Evolutionary conservation across 2,329 filamentous ascomycete genomes (phyloP).

Genomic region (Fusarium abutilonis): DNA sequence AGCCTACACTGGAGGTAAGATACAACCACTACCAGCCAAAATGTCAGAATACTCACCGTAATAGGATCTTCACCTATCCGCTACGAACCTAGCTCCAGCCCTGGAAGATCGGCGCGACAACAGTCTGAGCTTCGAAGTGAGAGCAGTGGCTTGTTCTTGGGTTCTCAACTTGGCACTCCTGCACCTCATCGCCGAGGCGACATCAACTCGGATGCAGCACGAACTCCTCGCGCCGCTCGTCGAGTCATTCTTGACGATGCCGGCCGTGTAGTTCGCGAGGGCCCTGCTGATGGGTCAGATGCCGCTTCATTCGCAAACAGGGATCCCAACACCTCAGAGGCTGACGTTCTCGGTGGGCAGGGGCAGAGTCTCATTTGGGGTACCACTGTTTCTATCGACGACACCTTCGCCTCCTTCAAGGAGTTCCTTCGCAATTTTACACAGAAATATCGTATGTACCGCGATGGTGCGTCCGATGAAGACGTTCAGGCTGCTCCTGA

Average conservation of each 20-base stretch:
- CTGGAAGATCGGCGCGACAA: conserved; percentile 69
- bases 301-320: conserved; percentile 69
- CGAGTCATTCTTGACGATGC: conserved; percentile 68
- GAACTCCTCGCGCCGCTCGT: conserved; percentile 61
- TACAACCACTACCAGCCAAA: not conserved
- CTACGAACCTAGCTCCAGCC: conserved; percentile 91
- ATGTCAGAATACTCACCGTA: conserved; percentile 17
- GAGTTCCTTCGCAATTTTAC: conserved; percentile 94
- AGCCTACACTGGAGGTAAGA: conserved; percentile 69
- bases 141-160: conserved; percentile 86
- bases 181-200: conserved; percentile 74
- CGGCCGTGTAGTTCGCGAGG: conserved; percentile 67
- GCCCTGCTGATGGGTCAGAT: conserved; percentile 63
- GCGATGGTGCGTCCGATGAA: conserved; percentile 82
- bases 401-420: conserved; percentile 87
- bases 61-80: conserved; percentile 91
- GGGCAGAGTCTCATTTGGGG: conserved; percentile 93
- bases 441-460: conserved; percentile 92
- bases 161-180: conserved; percentile 68
- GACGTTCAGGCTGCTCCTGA: conserved; percentile 75
- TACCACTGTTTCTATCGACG: conserved; percentile 93
- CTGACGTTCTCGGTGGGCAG: conserved; percentile 83
- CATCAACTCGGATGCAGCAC: conserved; percentile 81
- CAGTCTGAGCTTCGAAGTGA: conserved; percentile 82
- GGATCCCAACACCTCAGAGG: conserved; percentile 90